Base-by-base conservation (phyloP, 768 basidiomycete genomes). In the Antrodiella citrinella region DNA sequence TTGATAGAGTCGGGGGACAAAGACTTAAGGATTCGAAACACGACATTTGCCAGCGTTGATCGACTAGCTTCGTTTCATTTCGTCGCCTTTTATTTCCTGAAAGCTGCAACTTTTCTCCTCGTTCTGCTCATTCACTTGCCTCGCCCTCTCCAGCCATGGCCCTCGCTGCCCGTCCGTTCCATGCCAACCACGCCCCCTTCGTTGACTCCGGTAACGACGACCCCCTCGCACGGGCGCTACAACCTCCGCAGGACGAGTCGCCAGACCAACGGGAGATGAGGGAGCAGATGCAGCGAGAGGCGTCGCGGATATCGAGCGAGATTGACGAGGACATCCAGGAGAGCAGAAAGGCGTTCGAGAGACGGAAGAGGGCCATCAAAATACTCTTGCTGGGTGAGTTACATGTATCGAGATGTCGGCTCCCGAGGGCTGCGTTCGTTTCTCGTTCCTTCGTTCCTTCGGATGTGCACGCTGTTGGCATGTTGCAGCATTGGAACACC, bases 331-430 rank as follows among this genome's bases (percentile, higher is more conserved):
- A 61, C 38, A 61, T 82, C 38, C 59, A 63, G 44, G 73, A 74
- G 51, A 58, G 67, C 12, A 76, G 72, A 60, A 75, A 72, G 56
- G 60, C 61, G 11, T 56, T 74, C 51, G 78, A 81, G 26, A 69
- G 71, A 56, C 70, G 74, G 59, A 74, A 67, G 54, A 74, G 72
- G 54, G 73, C 73, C 5, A 69, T 77, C 35, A 78, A 78, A 59
- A 72, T 83, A 38, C 65, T 83, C 30, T 62, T 83, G 2, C 63
- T 82, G 39, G 81, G 81, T 80, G 47, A 50, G 59, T 54, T 35
- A 15, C 30, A 15, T 35, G 7, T 7, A 15, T 35, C 30, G 15
- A 35, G 30, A 35, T 7, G 30, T 15, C 30, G 30, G 7, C 30
- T 35, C 15, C 30, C 30, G n/a, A n/a, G n/a, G n/a, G n/a, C 39